Evolutionary conservation across 805 yeast genomes (phyloP), one percentile per base, ranked within the genome.

Genomic region (Kregervanrija fluxuum): DNA sequence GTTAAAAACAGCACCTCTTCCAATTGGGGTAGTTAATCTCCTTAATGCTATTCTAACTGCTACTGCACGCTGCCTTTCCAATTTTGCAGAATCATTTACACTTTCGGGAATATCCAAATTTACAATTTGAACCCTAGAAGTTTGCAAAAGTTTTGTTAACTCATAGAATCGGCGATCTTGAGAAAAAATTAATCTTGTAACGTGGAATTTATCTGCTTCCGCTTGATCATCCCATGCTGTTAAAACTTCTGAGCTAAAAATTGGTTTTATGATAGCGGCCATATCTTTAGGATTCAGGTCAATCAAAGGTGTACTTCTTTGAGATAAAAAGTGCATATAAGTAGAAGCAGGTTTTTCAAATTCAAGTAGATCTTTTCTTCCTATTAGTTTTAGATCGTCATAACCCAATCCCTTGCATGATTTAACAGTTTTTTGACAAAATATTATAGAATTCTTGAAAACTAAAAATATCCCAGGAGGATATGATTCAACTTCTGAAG

Each of bases 141-240:
- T 79, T 56, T 84, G 90, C 33, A 91, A 60, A 13, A 89, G 61
- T 31, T 77, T 74, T 0, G 90, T 76, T 11, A 85, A 82, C 54
- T 90, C 95, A 53, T 76, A 79, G 56, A 83, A 85, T 39, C 97
- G 67, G 38, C 95, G 66, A 60, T 91, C 98, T 37, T 76, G 73
- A 12, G 81, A 78, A 57, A 88, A 91, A 0, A 90, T 79, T 11
- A 84, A 62, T 49, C 76, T 78, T 1, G 91, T 80, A n/a, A 85
- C 73, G 31, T 74, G 74, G 38, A 81, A 73, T 39, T 83, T 66
- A 45, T 82, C 90, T 3, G 81, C 79, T 53, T 85, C 91, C 1
- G 79, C 69, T 41, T 79, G 84, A 8, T 77, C 83, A 60, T 81
- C 86, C 84, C 85, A 80, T 0, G 88, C 80, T 34, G 73, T 57